Evolutionary conservation across 176 grass and related monocot genomes (phyloP).

Genomic region (Oryza australiensis): DNA sequence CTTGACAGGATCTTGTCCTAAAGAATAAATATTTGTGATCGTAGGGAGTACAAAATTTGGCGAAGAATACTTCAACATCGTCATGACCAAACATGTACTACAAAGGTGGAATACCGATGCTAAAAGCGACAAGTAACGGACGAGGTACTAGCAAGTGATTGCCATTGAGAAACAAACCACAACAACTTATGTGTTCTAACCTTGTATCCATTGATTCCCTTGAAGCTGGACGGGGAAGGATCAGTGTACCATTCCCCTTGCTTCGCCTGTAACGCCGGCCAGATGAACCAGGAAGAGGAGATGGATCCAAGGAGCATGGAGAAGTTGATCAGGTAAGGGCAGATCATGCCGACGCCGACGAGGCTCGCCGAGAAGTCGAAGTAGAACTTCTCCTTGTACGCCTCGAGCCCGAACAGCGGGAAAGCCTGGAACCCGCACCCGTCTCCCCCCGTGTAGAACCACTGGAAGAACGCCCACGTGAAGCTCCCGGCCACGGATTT

Average conservation of each 20-base stretch:
- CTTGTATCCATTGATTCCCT: conserved; percentile 60
- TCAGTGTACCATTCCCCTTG: conserved; percentile 49
- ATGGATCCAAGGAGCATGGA: conserved; percentile 43
- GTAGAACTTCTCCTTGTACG: conserved; percentile 46
- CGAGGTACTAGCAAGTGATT: too few relatives aligned
- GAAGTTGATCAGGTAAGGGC: conserved; percentile 44
- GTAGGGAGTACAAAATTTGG: too few relatives aligned
- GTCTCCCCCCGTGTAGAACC: conserved; percentile 50
- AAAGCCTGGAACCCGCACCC: conserved; percentile 54
- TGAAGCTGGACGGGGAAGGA: conserved; percentile 29
- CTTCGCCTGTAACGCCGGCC: conserved; percentile 36
- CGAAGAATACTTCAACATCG: too few relatives aligned
- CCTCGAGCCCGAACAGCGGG: conserved; percentile 48
- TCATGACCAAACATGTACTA: too few relatives aligned
- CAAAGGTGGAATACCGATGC: too few relatives aligned
- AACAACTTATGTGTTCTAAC: not conserved
- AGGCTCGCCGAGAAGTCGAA: conserved; percentile 60
- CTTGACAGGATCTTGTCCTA: too few relatives aligned
- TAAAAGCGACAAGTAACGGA: too few relatives aligned
- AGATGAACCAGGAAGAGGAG: conserved; percentile 40
- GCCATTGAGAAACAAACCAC: too few relatives aligned
- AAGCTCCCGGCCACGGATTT: conserved; percentile 40
- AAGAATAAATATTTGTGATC: too few relatives aligned
- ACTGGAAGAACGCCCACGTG: conserved; percentile 53
- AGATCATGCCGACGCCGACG: conserved; percentile 61